Base-by-base conservation (phyloP, 2,329 filamentous ascomycete species). In the Remersonia thermophila region DNA sequence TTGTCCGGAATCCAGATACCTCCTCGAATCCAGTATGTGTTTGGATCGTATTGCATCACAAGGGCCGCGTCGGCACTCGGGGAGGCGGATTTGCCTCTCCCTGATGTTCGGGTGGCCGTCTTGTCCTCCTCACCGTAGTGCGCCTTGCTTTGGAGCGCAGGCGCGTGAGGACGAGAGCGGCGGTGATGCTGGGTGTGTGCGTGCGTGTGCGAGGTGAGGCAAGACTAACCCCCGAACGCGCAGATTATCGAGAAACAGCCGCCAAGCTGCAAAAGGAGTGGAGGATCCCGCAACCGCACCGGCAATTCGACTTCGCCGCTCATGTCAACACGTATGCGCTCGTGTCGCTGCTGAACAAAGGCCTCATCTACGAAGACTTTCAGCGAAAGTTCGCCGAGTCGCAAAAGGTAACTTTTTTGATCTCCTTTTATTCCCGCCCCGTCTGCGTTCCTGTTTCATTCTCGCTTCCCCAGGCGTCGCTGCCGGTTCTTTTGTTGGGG, bases 211-310 rank as follows among this genome's bases (percentile, higher is more conserved):
- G 36, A 44, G 32, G 17, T 45, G 42, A 45, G 42, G 57, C 55
- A 12, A 57, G 51, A 62, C 55, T 44, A 36, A 40, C 39, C 41
- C 36, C 33, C n/a, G n/a, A 23, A 9, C 20, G 20, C 32, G 35
- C 61, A 79, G 75, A 77, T 62, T 80, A 77, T 62, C 69, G 70
- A 58, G 75, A 79, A 56, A 77, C 75, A 30, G 75, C 75, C 37
- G 69, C 72, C 59, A 77, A 76, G 54, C 71, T 80, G 48, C 73
- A 78, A 52, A 77, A 78, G 55, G 74, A 80, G 61, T 80, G 75
- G 75, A 68, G 74, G 57, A 61, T 76, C 46, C 62, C 66, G 51
- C 65, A 72, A 56, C 75, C 75, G 49, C 72, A 78, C 54, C 67
- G 67, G 50, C 63, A 76, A 42, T 71, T 80, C 44, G 63, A 69